Evolutionary conservation across 495 filamentous ascomycete genomes (phyloP), one percentile per base, ranked within the genome.

Genomic region (Emericellopsis terricola): DNA sequence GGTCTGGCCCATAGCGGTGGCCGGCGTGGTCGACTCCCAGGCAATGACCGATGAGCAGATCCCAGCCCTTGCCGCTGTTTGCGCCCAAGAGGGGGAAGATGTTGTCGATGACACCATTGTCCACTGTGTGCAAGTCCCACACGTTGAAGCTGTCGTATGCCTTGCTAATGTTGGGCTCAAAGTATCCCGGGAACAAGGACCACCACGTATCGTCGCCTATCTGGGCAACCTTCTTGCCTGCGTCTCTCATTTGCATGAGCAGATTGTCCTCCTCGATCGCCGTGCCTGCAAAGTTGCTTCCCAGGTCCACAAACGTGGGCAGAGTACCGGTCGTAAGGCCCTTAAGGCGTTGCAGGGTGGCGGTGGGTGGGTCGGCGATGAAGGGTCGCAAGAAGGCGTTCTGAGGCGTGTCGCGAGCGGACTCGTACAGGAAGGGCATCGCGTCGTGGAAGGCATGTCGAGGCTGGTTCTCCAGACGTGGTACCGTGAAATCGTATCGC

Each of bases 221-320:
- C 45, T 96, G 92, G 17, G 85, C 91, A 31, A 96, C 66, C 39
- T 66, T 78, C 61, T 83, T 91, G 8, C 83, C 84, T 10, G 76
- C 74, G 33, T 71, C 60, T 37, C 69, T 73, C 42, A 94, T 51
- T 50, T 96, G 89, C 44, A 75, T 76, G 18, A 97, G 63, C 28
- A 97, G 46, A 43, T 96, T 97, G 50, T 97, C 89, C 56, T 97
- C 89, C 34, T 94, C 84, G 46, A 97, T 94, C n/a, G 84, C 81
- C 13, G 81, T 91, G 4, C 89, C 89, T 4, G 86, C 82, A 49
- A 97, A 97, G 53, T 87, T 96, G 15, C 81, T 91, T 3, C 89
- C 89, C 9, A 78, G 68, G 52, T 97, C 89, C 19, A 94, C 63
- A 49, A 97, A 94, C 3, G 89, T 94, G 10, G 89, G 89, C 37